Percentiles rank a stretch among this genome's conserved stretches.
Evolutionary conservation across 1,139 yeast species (phyloP).

Genomic region (Ogataea hybrid): DNA sequence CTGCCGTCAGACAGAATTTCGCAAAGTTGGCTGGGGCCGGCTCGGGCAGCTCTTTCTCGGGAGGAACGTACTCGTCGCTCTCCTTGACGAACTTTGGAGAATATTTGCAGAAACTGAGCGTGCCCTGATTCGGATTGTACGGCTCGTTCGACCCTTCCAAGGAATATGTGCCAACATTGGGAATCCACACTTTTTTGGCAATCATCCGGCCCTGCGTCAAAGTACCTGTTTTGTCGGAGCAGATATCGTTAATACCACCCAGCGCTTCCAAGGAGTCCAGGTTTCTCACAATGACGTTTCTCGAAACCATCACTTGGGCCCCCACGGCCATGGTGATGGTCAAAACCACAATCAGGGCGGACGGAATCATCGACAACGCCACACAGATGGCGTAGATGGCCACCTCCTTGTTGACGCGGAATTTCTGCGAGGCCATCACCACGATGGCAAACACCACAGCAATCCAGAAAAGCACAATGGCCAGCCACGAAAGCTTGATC

Average conservation of each 20-base stretch:
- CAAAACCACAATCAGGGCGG: too few species aligned
- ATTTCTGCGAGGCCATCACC: too few species aligned
- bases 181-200: background rate
- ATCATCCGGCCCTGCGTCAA: background rate
- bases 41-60: background rate
- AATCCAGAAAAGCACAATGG: too few species aligned
- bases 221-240: background rate
- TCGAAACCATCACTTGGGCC: too few species aligned
- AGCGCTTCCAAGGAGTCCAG: background rate
- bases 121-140: background rate
- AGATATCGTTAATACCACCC: background rate
- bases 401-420: too few species aligned
- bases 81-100: background rate
- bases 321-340: too few species aligned
- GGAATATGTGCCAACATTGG: background rate
- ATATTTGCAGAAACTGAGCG: background rate
- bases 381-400: too few species aligned
- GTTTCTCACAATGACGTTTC: background rate
- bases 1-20: background rate
- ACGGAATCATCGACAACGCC: too few species aligned
- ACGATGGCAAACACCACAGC: too few species aligned
- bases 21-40: background rate
- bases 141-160: background rate
- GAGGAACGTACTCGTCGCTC: background rate
- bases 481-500: too few species aligned